Evolutionary conservation across 495 filamentous ascomycete species (phyloP).

Genomic region (Podospora australis): DNA sequence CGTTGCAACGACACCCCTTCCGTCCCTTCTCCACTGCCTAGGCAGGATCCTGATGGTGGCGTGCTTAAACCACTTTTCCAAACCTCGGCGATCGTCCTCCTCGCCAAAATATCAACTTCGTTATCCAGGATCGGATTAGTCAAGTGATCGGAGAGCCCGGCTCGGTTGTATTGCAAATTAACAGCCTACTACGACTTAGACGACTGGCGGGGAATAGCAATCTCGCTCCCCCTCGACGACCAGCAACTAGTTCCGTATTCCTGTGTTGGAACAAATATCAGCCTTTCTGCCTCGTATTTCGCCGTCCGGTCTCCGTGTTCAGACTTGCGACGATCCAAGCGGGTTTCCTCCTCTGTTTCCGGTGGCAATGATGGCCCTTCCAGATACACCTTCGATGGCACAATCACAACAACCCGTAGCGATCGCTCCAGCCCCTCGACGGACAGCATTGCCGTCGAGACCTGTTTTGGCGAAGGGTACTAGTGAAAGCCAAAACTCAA

Average conservation of each 20-base stretch:
- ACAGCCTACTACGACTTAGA: too few species aligned
- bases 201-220: too few species aligned
- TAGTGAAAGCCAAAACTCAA: constrained; percentile 2
- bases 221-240: background rate
- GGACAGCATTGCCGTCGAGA: constrained; percentile 26
- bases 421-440: constrained; percentile 13
- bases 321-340: too few species aligned
- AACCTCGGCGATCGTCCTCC: background rate
- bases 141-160: too few species aligned
- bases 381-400: constrained; percentile 9
- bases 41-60: too few species aligned
- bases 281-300: background rate
- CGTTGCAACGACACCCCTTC: too few species aligned
- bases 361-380: constrained; percentile 14
- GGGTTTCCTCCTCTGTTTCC: too few species aligned
- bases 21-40: too few species aligned
- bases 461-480: constrained; percentile 14
- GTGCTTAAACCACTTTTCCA: background rate
- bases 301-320: too few species aligned
- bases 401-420: constrained; percentile 8
- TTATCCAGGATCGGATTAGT: too few species aligned
- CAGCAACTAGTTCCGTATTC: background rate
- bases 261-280: background rate
- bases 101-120: background rate
- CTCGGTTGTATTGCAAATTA: too few species aligned